Conservation (phyloP, 2,329 filamentous ascomycete genomes). For the Penicillium sp. region DNA sequence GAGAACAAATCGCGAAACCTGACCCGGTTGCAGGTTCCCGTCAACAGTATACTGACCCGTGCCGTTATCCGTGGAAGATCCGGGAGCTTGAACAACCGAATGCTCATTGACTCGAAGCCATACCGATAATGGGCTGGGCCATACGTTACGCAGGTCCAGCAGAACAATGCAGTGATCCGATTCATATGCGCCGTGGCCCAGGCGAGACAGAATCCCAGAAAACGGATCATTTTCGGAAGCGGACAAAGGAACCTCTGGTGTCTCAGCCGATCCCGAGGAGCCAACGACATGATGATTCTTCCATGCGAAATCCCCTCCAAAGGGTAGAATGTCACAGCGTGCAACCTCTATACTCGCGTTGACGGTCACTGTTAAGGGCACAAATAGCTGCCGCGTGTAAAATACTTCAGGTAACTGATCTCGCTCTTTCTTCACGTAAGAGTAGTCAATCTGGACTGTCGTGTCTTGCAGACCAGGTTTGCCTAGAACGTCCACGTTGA, state of each 20-base stretch:
- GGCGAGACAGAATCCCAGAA: slow-evolving; percentile 41
- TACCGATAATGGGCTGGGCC: slow-evolving; percentile 72
- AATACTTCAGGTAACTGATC: slow-evolving; percentile 66
- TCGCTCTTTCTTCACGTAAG: slow-evolving; percentile 65
- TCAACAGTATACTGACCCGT: slow-evolving; percentile 28
- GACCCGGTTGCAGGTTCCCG: slow-evolving; percentile 51
- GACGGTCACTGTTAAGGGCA: slow-evolving; percentile 81
- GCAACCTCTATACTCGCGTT: slow-evolving; percentile 83
- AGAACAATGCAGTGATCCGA: slow-evolving; percentile 70
- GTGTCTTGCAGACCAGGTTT: slow-evolving; percentile 77
- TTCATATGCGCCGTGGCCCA: slow-evolving; percentile 38
- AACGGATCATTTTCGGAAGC: slow-evolving; percentile 37
- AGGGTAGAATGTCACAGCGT: slow-evolving; percentile 70
- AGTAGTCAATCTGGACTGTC: slow-evolving; percentile 79
- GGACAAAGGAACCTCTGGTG: slow-evolving; percentile 9
- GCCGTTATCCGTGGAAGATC: slow-evolving; percentile 15
- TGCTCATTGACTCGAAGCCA: slow-evolving; percentile 47
- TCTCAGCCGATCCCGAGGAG: slow-evolving; percentile 4
- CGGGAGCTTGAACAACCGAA: slow-evolving; percentile 4
- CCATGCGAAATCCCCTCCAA: slow-evolving; percentile 66
- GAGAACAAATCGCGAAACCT: slow-evolving; percentile 67
- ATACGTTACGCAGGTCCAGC: slow-evolving; percentile 81
- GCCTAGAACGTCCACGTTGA: slow-evolving; percentile 78
- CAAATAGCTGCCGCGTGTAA: slow-evolving; percentile 73
- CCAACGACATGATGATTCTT: slow-evolving; percentile 28